phyloP scores from a whole-genome alignment of 352 stramenopile genomes.

The Pythium folliculosum region DNA sequence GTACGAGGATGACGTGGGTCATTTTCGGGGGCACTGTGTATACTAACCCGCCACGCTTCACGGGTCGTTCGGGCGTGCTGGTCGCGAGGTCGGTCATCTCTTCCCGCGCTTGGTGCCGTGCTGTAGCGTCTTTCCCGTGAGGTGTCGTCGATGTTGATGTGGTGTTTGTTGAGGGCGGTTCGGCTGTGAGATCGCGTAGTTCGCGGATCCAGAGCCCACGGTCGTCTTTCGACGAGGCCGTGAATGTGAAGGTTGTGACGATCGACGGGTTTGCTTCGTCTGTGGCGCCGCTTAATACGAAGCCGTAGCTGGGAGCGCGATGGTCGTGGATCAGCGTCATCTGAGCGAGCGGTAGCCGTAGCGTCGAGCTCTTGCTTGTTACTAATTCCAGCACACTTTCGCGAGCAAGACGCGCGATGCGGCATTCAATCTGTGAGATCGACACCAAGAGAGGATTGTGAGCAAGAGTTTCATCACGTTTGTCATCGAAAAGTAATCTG shows the following conservation, averaged over 20 bases:
- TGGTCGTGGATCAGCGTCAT: slow-evolving; percentile 25
- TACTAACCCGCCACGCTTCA: slow-evolving; percentile 42
- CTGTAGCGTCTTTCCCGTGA: slow-evolving; percentile 6
- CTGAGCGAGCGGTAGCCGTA: slow-evolving; percentile 12
- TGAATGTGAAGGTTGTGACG: slow-evolving; percentile 19
- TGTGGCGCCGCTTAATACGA: slow-evolving; percentile 4
- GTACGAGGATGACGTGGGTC: slow-evolving; percentile 75
- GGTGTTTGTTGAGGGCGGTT: slow-evolving; percentile 8
- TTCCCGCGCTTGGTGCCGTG: slow-evolving; percentile 20
- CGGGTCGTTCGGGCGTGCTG: slow-evolving; percentile 12
- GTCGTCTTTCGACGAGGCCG: slow-evolving; percentile 17
- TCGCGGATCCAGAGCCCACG: slow-evolving; percentile 21
- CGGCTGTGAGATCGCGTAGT: slow-evolving; percentile 15
- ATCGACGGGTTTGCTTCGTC: background rate
- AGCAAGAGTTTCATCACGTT: background rate
- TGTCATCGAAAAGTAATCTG: background rate
- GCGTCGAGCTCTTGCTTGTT: background rate
- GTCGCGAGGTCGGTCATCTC: slow-evolving; percentile 19
- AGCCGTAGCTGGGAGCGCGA: slow-evolving; percentile 17
- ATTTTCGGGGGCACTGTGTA: slow-evolving; percentile 58
- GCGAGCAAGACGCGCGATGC: slow-evolving; percentile 19
- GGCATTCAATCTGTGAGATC: slow-evolving; percentile 15
- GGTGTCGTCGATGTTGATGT: slow-evolving; percentile 3
- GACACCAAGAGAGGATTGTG: background rate
- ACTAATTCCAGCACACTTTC: slow-evolving; percentile 22